Evolutionary conservation across 2,329 filamentous ascomycete species (phyloP), one percentile per base, ranked within the genome.

Genomic region (Thelonectria rubi): DNA sequence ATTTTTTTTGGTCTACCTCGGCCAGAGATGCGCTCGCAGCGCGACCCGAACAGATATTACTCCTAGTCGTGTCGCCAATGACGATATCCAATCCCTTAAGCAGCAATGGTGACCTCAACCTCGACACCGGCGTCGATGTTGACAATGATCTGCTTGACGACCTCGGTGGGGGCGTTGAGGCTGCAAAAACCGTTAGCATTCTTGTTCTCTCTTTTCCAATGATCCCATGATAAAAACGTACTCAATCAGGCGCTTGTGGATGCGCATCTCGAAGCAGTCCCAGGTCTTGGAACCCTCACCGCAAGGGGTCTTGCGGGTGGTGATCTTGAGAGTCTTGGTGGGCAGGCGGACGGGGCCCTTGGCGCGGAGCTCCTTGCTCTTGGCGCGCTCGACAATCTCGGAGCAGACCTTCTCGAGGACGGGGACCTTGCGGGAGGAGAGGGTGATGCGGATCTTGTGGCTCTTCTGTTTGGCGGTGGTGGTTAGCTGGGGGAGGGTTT

Each of bases 221-320:
- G 10, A 17, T 5, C 18, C 20, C 6, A 11, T 30, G 32, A n/a
- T 10, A 12, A n/a, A n/a, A n/a, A 86, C 88, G 76, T 80, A 92
- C 88, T 97, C 94, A 79, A 97, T 97, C 78, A 97, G 87, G 75
- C 94, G 91, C 91, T 97, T 97, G 89, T 97, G 93, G 81, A 97
- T 97, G 85, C 94, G 91, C 93, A 99, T 96, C 91, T 99, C 94
- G 83, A 87, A 99, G 82, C 87, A 90, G 82, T 98, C 95, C 95
- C 95, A 99, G 79, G 95, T 99, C 93, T 99, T 99, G 83, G 91
- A 96, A 85, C 95, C 95, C 89, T 99, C 95, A 91, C 95, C 95
- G 85, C 92, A 95, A 81, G 95, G 95, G 71, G 95, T 98, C 91
- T 99, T 99, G 79, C 95, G 91, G 87, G 95, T 97, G 80, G 92